phyloP scores from a whole-genome alignment of 2,329 filamentous ascomycete genomes.

The Epicoccum nigrum region DNA sequence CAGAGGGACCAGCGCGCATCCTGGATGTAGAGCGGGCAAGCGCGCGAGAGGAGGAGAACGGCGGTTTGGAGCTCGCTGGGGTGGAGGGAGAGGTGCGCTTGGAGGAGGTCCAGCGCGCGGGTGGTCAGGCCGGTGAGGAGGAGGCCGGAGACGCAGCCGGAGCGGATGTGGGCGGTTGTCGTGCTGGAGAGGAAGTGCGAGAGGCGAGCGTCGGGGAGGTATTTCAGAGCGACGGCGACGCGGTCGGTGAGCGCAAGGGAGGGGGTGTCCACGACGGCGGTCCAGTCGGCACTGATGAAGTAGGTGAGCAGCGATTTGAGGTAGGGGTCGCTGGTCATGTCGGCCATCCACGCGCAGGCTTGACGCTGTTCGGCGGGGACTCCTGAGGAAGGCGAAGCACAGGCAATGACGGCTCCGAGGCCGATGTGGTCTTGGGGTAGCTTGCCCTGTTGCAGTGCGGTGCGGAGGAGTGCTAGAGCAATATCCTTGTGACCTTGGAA shows the following conservation, averaged over 20 bases:
- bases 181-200: constrained; percentile 56
- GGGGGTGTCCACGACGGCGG: constrained; percentile 72
- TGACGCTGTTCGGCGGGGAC: constrained; percentile 65
- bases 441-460: constrained; percentile 69
- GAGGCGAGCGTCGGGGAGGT: constrained; percentile 64
- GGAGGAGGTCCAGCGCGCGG: constrained; percentile 73
- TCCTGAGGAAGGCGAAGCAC: constrained; percentile 46
- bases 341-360: constrained; percentile 66
- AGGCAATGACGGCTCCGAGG: constrained; percentile 55
- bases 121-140: constrained; percentile 79
- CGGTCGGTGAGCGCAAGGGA: constrained; percentile 78
- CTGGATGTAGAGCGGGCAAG: constrained; percentile 76
- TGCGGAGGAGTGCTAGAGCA: constrained; percentile 73
- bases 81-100: constrained; percentile 76
- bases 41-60: constrained; percentile 74
- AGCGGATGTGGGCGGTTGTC: constrained; percentile 64
- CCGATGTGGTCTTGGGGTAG: constrained; percentile 59
- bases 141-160: constrained; percentile 77
- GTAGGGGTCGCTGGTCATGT: constrained; percentile 75
- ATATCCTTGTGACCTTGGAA: constrained; percentile 73
- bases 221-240: constrained; percentile 73
- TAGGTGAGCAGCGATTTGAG: constrained; percentile 79
- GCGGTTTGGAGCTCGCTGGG: constrained; percentile 76
- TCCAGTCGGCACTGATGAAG: constrained; percentile 79
- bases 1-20: constrained; percentile 77